phyloP scores from a whole-genome alignment of 2,329 filamentous ascomycete species.

The Ophiostoma quercus region DNA sequence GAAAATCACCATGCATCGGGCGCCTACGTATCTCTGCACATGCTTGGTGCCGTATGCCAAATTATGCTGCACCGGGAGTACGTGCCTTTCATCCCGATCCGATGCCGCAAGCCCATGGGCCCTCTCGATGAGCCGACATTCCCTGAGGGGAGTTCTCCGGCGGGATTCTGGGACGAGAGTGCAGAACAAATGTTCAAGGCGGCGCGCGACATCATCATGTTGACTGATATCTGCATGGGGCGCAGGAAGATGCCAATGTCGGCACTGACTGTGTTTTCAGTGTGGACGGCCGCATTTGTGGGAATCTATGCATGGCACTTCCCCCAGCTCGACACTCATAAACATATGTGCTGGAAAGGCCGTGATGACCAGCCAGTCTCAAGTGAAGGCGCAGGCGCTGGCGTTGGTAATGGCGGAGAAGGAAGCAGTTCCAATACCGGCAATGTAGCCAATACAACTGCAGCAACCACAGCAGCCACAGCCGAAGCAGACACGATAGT shows the following conservation, averaged over 20 bases:
- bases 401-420: background rate
- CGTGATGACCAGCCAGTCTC: background rate
- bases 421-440: background rate
- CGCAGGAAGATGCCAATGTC: slow-evolving; percentile 60
- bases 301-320: slow-evolving; percentile 64
- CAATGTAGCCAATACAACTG: background rate
- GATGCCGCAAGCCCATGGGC: slow-evolving; percentile 44
- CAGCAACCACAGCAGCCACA: background rate
- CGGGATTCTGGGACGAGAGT: slow-evolving; percentile 57
- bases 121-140: slow-evolving; percentile 57
- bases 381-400: background rate
- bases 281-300: slow-evolving; percentile 62
- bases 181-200: slow-evolving; percentile 59
- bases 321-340: slow-evolving; percentile 59
- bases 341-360: slow-evolving; percentile 43
- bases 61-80: slow-evolving; percentile 66
- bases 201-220: slow-evolving; percentile 57
- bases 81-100: slow-evolving; percentile 60
- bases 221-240: slow-evolving; percentile 56
- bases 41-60: slow-evolving; percentile 58
- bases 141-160: slow-evolving; percentile 43
- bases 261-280: slow-evolving; percentile 60
- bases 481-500: background rate
- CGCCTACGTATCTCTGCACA: slow-evolving; percentile 62
- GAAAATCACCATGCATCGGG: slow-evolving; percentile 59